Evolutionary conservation across 352 stramenopile genomes (phyloP).

Genomic region (Phytophthora litchii): DNA sequence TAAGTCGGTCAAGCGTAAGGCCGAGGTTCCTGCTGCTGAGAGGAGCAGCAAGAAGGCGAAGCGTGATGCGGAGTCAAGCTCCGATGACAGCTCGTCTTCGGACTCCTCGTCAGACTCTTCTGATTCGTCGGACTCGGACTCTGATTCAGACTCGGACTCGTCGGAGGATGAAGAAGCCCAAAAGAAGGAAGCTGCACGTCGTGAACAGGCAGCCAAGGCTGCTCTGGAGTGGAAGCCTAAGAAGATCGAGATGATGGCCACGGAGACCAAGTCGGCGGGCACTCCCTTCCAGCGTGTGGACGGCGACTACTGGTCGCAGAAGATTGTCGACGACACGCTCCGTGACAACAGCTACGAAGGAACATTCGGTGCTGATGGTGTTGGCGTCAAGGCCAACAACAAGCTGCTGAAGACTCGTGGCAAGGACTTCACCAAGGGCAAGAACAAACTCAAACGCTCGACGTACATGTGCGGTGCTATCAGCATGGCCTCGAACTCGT

Average conservation of each 20-base stretch:
- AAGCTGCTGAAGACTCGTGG: slow-evolving; percentile 97
- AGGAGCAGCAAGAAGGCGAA: slow-evolving; percentile 53
- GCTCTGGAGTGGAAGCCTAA: slow-evolving; percentile 92
- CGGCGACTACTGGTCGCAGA: slow-evolving; percentile 93
- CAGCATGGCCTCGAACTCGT: slow-evolving; percentile 93
- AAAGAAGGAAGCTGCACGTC: slow-evolving; percentile 81
- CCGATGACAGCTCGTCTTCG: slow-evolving; percentile 48
- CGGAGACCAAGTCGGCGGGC: slow-evolving; percentile 82
- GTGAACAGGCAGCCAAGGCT: slow-evolving; percentile 82
- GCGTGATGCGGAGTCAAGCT: slow-evolving; percentile 39
- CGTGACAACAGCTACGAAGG: slow-evolving; percentile 99
- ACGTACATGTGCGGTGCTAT: slow-evolving; percentile 96
- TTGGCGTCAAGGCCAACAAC: slow-evolving; percentile 97
- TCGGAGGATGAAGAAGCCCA: slow-evolving; percentile 64
- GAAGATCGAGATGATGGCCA: slow-evolving; percentile 76
- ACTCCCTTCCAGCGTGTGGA: slow-evolving; percentile 98
- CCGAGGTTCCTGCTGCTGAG: slow-evolving; percentile 32
- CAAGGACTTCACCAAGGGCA: slow-evolving; percentile 99
- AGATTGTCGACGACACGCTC: slow-evolving; percentile 93
- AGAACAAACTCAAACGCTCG: slow-evolving; percentile 99
- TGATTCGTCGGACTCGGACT: slow-evolving; percentile 49
- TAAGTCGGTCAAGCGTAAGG: slow-evolving; percentile 64
- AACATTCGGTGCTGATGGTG: slow-evolving; percentile 95
- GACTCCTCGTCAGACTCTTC: slow-evolving; percentile 41
- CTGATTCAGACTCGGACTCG: slow-evolving; percentile 57